phyloP scores from a whole-genome alignment of 2,329 filamentous ascomycete genomes.

The Fusarium luffae region DNA sequence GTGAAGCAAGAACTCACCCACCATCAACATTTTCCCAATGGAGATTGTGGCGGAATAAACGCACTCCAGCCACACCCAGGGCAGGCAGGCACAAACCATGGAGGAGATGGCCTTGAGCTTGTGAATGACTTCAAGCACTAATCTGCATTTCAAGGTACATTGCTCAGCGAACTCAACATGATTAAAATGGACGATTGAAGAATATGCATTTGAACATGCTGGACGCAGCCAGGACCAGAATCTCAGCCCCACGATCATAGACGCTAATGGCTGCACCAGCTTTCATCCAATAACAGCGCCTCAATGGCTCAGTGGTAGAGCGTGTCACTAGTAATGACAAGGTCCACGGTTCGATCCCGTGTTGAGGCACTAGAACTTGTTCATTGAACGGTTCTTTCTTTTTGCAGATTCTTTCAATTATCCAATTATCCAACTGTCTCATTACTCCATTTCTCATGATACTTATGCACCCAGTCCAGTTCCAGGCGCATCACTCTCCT shows the following conservation, averaged over 20 bases:
- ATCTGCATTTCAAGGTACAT: too few species aligned
- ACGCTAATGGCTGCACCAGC: fast-evolving
- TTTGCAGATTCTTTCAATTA: background rate
- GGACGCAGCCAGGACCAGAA: fast-evolving
- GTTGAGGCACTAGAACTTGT: background rate
- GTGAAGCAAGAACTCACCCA: too few species aligned
- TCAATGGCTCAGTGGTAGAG: constrained; percentile 29
- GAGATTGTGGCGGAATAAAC: too few species aligned
- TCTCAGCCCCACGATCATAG: background rate
- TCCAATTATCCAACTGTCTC: background rate
- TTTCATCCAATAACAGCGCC: constrained; percentile 13
- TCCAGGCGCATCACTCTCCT: constrained; percentile 9
- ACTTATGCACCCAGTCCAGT: constrained; percentile 6
- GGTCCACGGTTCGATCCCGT: constrained; percentile 30
- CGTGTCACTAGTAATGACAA: constrained; percentile 35
- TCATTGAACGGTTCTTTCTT: fast-evolving
- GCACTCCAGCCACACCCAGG: too few species aligned
- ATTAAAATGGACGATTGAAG: too few species aligned
- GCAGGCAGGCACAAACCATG: too few species aligned
- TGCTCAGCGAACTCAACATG: fast-evolving
- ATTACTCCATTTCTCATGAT: background rate
- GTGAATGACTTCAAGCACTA: too few species aligned
- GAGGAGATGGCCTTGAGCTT: too few species aligned
- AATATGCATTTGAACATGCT: background rate
- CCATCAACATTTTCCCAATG: too few species aligned